Evolutionary conservation across 2,329 filamentous ascomycete genomes (phyloP).

Genomic region (Aspergillus caelatus): DNA sequence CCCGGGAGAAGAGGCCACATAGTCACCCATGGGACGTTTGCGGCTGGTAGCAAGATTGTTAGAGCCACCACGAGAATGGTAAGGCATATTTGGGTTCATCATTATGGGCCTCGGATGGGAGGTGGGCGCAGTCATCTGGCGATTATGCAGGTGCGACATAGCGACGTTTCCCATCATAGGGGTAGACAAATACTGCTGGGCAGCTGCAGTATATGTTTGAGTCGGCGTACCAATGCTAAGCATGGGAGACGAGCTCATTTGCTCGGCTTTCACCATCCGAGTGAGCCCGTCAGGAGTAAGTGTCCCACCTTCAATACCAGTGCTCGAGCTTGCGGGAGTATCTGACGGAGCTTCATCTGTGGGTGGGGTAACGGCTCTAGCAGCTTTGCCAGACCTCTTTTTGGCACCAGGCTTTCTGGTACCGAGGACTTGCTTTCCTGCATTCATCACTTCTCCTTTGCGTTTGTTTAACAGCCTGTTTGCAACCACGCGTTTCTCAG

Average conservation of each 20-base stretch:
- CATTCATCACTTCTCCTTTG: conserved; percentile 36
- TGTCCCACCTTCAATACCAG: neutral
- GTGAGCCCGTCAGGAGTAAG: neutral
- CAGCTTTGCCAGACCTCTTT: neutral
- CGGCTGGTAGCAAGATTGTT: neutral
- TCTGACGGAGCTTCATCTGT: neutral
- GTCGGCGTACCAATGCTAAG: neutral
- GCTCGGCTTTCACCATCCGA: neutral
- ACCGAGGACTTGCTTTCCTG: conserved; percentile 31
- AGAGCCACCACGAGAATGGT: neutral
- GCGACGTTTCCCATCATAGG: neutral
- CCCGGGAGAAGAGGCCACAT: neutral
- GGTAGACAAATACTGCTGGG: neutral
- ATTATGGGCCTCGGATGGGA: conserved; percentile 7
- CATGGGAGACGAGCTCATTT: neutral
- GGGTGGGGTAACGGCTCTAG: neutral
- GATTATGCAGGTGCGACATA: neutral
- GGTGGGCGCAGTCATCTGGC: conserved; percentile 7
- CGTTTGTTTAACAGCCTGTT: conserved; percentile 37
- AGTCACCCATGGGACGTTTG: neutral
- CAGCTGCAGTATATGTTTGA: neutral
- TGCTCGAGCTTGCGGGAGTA: neutral
- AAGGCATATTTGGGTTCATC: neutral
- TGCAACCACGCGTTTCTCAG: conserved; percentile 32
- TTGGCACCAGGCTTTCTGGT: conserved; percentile 3